Evolutionary conservation across 1,284 basidiomycete species (phyloP), one percentile per base, ranked within the genome.

Genomic region (Trametes polyzona): DNA sequence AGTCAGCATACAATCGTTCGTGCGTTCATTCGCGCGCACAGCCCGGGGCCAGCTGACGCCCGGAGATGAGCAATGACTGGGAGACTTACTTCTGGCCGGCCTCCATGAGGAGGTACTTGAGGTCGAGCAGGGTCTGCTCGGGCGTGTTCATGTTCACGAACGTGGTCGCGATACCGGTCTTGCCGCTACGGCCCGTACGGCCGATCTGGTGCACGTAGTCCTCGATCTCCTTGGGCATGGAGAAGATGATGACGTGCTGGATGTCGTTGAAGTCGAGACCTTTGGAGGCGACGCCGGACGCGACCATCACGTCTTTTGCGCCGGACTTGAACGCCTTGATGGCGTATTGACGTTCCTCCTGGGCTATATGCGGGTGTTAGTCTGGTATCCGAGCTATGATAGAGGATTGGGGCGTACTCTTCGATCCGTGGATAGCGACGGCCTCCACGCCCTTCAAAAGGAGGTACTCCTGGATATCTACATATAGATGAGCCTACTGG

Each of bases 181-280:
- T 98, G 23, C 97, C 97, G 61, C 92, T 95, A 63, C 97, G 88
- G 52, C 97, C 97, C 1, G 97, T 99, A 65, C 97, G 91, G 23
- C 97, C 97, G 65, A 99, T 98, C 74, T 98, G 96, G 78, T 99
- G 97, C 29, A 97, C 95, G 67, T 96, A 96, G 71, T 96, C 95
- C 76, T 98, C 97, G 57, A 99, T 98, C 76, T 99, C 97, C 73
- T 98, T 98, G 0, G 97, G 97, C 97, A 99, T 99, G 14, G 93
- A 90, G 74, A 96, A 99, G 61, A 96, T 97, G 73, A 96, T 96
- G 65, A 96, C 95, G 68, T 96, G 95, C 66, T 96, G 96, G 60
- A 99, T 97, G 69, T 98, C 96, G 73, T 92, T 95, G 74, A 99
- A 99, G 74, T 99, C 97, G 57, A 99, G 84, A 26, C 97, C 97